Evolutionary conservation across 176 grass and related monocot genomes (phyloP), one percentile per base, ranked within the genome.

Genomic region (Oryza glumipatula): DNA sequence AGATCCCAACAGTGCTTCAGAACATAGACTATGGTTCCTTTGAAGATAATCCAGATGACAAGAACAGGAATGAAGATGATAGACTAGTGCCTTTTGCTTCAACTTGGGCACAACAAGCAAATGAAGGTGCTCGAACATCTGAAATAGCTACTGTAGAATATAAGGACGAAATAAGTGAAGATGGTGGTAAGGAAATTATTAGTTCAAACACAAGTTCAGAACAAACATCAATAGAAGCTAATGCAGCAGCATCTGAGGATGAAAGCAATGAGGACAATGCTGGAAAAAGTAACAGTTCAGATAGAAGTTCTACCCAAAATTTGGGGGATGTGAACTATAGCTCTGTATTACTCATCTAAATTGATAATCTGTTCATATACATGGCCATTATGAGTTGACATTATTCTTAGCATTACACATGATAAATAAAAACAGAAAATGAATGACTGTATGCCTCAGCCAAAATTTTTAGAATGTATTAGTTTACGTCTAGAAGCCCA

Each of bases 11-110:
- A 71, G 82, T 90, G 16, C 83, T 95, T 26, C 90, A 86, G 80
- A 88, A 92, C 67, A 67, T 95, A 88, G 93, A 95, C 49, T 95
- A 95, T 26, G 81, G 88, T 58, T 80, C 85, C 72, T 86, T 82
- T 23, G 88, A 88, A 36, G 86, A 92, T 60, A 81, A 28, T 76
- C 72, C 41, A 46, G 70, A 86, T 9, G 72, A 77, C 19, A 86
- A 81, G 72, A 54, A 28, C 41, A 74, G 0, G 52, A 73, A 61
- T 2, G 22, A 76, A 21, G 49, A 11, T 1, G 21, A 73, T 58
- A 78, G 15, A 23, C n/a, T 64, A 36, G 43, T 36, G 60, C 76
- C 78, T 30, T 75, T 82, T 82, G 9, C 21, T 75, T 63, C 58
- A 88, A 48, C 44, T 68, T 78, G 43, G 77, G 54, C 46, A 67